These are phyloP conservation scores for Entomortierella beljakovae DNA, from an alignment of 192 early-diverging fungal species.

Conservation along the genomic window DNA sequence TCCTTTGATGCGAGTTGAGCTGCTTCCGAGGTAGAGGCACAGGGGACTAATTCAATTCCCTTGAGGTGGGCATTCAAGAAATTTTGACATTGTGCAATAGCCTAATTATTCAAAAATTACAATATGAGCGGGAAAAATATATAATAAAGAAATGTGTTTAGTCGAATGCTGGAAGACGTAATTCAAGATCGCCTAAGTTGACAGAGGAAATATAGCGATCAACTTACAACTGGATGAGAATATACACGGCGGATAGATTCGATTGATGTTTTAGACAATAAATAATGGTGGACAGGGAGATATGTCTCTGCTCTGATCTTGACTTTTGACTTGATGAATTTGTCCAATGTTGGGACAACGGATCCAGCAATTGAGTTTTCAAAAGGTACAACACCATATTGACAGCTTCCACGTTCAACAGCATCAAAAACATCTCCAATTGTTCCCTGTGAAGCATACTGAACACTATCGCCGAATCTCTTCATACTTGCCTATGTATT, in stretches of 20 bases:
- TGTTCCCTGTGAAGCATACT: slow-evolving; percentile 71
- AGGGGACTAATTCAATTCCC: slow-evolving; percentile 75
- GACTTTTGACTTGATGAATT: slow-evolving; percentile 72
- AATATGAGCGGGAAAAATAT: no score
- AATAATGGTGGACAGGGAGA: slow-evolving; percentile 83
- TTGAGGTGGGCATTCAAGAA: slow-evolving; percentile 83
- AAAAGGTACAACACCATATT: slow-evolving; percentile 94
- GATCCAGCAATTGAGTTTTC: slow-evolving; percentile 94
- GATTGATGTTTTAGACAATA: slow-evolving; percentile 78
- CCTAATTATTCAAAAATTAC: slow-evolving; percentile 54
- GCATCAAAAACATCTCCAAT: slow-evolving; percentile 87
- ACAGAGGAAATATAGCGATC: not conserved
- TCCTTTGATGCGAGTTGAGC: slow-evolving; percentile 89
- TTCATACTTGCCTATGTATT: slow-evolving; percentile 52
- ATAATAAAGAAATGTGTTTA: no score
- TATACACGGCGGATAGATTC: slow-evolving; percentile 83
- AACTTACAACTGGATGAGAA: slow-evolving; percentile 67
- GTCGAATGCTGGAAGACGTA: no score
- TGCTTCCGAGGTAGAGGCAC: slow-evolving; percentile 86
- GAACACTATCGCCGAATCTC: slow-evolving; percentile 84
- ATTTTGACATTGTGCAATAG: slow-evolving; percentile 82
- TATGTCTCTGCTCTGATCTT: slow-evolving; percentile 85
- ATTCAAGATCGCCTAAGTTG: no score
- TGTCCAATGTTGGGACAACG: slow-evolving; percentile 87
- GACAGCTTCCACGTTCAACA: slow-evolving; percentile 76